A percentile compares a stretch with the other conserved stretches of the same genome.
These are phyloP conservation scores for Lasiodiplodia theobromae DNA, from an alignment of 2,329 filamentous ascomycete genomes.

Conservation along the genomic window DNA sequence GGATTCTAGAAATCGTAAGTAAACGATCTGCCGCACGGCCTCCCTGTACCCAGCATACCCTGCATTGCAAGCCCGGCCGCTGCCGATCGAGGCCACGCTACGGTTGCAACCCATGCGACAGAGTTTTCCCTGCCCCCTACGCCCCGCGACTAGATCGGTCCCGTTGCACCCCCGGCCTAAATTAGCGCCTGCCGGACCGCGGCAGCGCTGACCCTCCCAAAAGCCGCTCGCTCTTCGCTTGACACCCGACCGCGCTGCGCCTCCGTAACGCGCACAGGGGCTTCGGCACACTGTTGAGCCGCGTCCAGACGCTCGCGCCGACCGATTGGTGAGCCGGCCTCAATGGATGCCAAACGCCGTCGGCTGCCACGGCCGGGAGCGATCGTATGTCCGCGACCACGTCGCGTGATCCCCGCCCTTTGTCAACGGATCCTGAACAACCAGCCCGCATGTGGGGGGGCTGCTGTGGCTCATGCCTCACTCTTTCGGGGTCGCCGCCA, in stretches of 20 bases:
- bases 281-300: slow-evolving; percentile 17
- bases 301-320: slow-evolving; percentile 22
- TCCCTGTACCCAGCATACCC: slow-evolving; percentile 26
- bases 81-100: slow-evolving; percentile 28
- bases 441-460: slow-evolving; percentile 13
- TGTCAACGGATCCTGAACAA: slow-evolving; percentile 1
- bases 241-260: slow-evolving; percentile 21
- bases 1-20: slow-evolving; percentile 23
- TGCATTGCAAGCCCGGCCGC: slow-evolving; percentile 23
- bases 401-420: slow-evolving; percentile 21
- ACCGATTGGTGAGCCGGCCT: slow-evolving; percentile 8
- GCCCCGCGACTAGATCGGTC: slow-evolving; percentile 70
- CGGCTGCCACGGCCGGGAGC: background rate
- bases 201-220: background rate
- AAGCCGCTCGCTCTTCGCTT: slow-evolving; percentile 3
- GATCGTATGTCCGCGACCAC: background rate
- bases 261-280: slow-evolving; percentile 17
- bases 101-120: slow-evolving; percentile 20
- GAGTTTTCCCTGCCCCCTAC: slow-evolving; percentile 25
- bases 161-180: slow-evolving; percentile 61
- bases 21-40: slow-evolving; percentile 24
- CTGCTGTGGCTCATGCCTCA: slow-evolving; percentile 13
- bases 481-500: slow-evolving; percentile 19
- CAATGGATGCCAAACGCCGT: slow-evolving; percentile 12
- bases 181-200: slow-evolving; percentile 60